Conservation (phyloP, 2,329 filamentous ascomycete genomes). For the Tolypocladium endophyticum region DNA sequence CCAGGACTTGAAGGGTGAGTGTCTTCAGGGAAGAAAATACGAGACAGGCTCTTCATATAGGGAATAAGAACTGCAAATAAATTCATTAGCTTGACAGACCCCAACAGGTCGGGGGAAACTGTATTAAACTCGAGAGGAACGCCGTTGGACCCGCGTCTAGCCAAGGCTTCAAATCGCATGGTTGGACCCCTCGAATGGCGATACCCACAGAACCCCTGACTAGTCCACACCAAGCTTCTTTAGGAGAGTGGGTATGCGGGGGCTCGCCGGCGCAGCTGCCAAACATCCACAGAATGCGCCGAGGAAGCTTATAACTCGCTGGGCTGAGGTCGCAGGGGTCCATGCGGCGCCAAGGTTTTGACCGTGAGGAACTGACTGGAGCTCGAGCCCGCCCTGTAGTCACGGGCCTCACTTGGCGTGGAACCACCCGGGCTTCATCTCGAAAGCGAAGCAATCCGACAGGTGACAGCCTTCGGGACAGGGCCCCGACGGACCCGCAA, state of each 20-base stretch:
- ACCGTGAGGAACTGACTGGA: background rate
- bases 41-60: background rate
- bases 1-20: background rate
- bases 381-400: background rate
- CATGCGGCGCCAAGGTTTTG: background rate
- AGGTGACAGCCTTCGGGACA: background rate
- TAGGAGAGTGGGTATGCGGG: background rate
- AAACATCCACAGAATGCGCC: background rate
- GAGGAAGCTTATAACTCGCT: background rate
- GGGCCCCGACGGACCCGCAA: background rate
- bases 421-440: background rate
- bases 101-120: background rate
- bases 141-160: background rate
- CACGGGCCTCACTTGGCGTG: background rate
- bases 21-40: background rate
- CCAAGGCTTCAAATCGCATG: background rate
- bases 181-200: background rate
- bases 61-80: too few species aligned
- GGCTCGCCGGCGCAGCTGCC: background rate
- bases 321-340: background rate
- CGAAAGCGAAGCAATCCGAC: background rate
- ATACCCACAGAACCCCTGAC: slow-evolving; percentile 3
- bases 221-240: background rate
- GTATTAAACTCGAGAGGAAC: background rate
- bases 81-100: background rate